Base-by-base conservation (phyloP, 768 basidiomycete species). In the Mycena indigotica region DNA sequence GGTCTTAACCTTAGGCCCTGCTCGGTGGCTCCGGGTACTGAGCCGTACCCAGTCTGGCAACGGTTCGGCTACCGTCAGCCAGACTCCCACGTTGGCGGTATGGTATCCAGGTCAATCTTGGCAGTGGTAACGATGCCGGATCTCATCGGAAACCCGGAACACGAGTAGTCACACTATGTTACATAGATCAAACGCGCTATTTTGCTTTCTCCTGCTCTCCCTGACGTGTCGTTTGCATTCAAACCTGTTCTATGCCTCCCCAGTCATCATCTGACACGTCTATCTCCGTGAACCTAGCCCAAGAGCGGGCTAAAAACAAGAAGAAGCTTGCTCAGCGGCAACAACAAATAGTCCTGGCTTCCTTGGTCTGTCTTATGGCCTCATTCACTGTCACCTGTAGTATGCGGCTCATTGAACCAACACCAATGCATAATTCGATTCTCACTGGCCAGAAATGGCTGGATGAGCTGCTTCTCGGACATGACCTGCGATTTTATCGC, bases 381-480 rank as follows among this genome's bases (percentile, higher is more conserved):
- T 15, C 41, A 45, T n/a, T 45, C 19, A 45, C 21, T 21, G 21
- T 21, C 41, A 12, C 19, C 10, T 6, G 10, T 23, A 21, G 21
- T 6, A 10, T 45, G 12, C 10, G 12, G 24, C 41, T 45, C 41
- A 45, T 6, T 8, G 41, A 45, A 6, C 10, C 41, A 45, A 21
- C 24, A 10, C 41, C 41, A 15, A 45, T 10, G 41, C 41, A 45
- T 21, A 70, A 58, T 5, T 67, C 68, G 2, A 48, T 50, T 2
- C 66, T 67, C 24, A 64, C 63, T 3, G 67, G 69, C 5, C 54
- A 66, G 21, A 17, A 13, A 13, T 70, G 66, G 66, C 50, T 70
- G 1, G 39, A 49, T 3, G 65, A 70, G 39, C 62, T 72, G 1
- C 44, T 67, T 0, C 15, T 30, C 35, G 67, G 68, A 0, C 65